These are phyloP conservation scores for Piedraia hortae DNA, from an alignment of 2,329 filamentous ascomycete species.

Conservation along the genomic window DNA sequence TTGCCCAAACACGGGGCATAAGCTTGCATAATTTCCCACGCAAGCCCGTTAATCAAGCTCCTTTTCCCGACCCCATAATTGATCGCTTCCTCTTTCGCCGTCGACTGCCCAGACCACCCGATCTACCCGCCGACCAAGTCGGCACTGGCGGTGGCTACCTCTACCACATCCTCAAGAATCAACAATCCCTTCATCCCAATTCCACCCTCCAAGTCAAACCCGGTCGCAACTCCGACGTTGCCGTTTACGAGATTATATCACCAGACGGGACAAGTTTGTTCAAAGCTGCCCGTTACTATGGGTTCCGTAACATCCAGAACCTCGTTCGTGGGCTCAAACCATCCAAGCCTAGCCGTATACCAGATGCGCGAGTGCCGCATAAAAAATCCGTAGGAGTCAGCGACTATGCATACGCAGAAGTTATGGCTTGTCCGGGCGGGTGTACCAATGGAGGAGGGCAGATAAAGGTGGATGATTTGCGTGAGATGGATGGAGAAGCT, in stretches of 20 bases:
- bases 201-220: slow-evolving; percentile 42
- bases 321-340: slow-evolving; percentile 80
- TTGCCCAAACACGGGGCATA: slow-evolving; percentile 55
- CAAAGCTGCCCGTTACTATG: slow-evolving; percentile 75
- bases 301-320: slow-evolving; percentile 95
- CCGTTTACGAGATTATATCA: slow-evolving; percentile 49
- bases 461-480: slow-evolving; percentile 57
- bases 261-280: slow-evolving; percentile 25
- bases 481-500: slow-evolving; percentile 12
- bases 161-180: slow-evolving; percentile 52
- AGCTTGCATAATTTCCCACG: slow-evolving; percentile 47
- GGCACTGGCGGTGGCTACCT: slow-evolving; percentile 78
- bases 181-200: slow-evolving; percentile 41
- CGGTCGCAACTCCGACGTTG: slow-evolving; percentile 72
- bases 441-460: slow-evolving; percentile 96
- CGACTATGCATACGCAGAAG: slow-evolving; percentile 83
- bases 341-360: slow-evolving; percentile 46
- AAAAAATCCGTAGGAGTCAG: slow-evolving; percentile 11
- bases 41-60: slow-evolving; percentile 21
- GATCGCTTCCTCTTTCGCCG: slow-evolving; percentile 47
- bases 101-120: slow-evolving; percentile 13
- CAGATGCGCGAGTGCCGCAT: slow-evolving; percentile 33
- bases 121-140: slow-evolving; percentile 19
- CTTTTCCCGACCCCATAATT: slow-evolving; percentile 47
- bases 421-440: slow-evolving; percentile 97